Percentiles rank a stretch among this genome's conserved stretches.
Conservation (phyloP, 2,329 filamentous ascomycete genomes). For the Exserohilum rostratum region DNA sequence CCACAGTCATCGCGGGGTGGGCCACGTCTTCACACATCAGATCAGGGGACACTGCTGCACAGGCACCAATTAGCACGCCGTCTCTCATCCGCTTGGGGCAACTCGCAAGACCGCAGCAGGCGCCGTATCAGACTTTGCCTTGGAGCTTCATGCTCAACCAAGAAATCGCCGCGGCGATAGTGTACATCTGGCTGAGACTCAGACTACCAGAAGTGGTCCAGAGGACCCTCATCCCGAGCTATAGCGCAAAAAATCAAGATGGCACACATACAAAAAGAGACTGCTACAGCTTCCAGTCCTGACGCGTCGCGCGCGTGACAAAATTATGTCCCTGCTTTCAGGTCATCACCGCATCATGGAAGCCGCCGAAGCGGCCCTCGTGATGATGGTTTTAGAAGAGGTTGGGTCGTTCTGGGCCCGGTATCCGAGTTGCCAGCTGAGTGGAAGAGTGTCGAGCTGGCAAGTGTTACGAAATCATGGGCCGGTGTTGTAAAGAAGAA, state of each 20-base stretch:
- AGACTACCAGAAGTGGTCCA: slow-evolving; percentile 49
- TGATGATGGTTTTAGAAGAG: slow-evolving; percentile 84
- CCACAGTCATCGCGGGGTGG: background rate
- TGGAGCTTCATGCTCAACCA: slow-evolving; percentile 44
- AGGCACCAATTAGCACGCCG: slow-evolving; percentile 13
- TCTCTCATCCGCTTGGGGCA: background rate
- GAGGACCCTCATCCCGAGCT: slow-evolving; percentile 43
- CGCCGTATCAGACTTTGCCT: slow-evolving; percentile 44
- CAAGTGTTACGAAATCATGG: slow-evolving; percentile 76
- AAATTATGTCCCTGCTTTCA: slow-evolving; percentile 65
- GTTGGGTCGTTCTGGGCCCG: slow-evolving; percentile 70
- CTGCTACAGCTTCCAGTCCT: slow-evolving; percentile 15
- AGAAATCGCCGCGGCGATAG: slow-evolving; percentile 39
- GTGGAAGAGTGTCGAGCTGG: slow-evolving; percentile 62
- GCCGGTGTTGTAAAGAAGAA: slow-evolving; percentile 58
- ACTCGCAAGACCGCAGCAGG: background rate
- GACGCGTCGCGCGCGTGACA: slow-evolving; percentile 35
- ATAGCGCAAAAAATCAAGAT: slow-evolving; percentile 14
- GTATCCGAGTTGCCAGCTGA: slow-evolving; percentile 73
- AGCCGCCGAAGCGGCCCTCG: slow-evolving; percentile 67
- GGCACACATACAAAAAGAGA: slow-evolving; percentile 27
- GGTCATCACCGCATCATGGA: slow-evolving; percentile 73
- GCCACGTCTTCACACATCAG: background rate
- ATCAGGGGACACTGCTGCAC: background rate
- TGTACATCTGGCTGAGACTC: slow-evolving; percentile 46